phyloP scores from a whole-genome alignment of 2,329 filamentous ascomycete species.

The Annulohypoxylon truncatum region DNA sequence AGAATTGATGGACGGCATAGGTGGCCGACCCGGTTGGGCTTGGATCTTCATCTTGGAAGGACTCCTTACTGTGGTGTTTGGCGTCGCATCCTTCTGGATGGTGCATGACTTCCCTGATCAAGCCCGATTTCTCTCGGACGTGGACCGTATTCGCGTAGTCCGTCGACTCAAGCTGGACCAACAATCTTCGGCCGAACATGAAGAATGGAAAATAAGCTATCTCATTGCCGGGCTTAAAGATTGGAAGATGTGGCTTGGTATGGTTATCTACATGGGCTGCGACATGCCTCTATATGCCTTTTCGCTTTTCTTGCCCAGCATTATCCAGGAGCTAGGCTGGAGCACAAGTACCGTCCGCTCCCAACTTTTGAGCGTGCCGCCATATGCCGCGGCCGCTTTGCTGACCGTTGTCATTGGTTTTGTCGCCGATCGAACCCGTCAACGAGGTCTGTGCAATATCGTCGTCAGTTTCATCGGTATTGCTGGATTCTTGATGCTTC shows the following conservation, averaged over 20 bases:
- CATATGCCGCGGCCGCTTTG: constrained; percentile 77
- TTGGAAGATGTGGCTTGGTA: constrained; percentile 84
- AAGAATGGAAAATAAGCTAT: constrained; percentile 78
- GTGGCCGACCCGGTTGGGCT: constrained; percentile 67
- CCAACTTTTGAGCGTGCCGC: constrained; percentile 80
- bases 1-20: constrained; percentile 74
- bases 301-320: constrained; percentile 82
- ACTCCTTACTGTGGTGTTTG: constrained; percentile 75
- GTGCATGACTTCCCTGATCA: constrained; percentile 86
- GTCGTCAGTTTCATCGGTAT: constrained; percentile 76
- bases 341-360: constrained; percentile 64
- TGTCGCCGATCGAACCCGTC: constrained; percentile 77
- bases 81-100: constrained; percentile 77
- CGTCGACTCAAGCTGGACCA: constrained; percentile 76
- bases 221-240: constrained; percentile 79
- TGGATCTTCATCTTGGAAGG: constrained; percentile 80
- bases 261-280: constrained; percentile 82
- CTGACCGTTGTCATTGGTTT: constrained; percentile 78
- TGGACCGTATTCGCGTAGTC: constrained; percentile 78
- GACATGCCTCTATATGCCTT: constrained; percentile 80
- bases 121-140: constrained; percentile 76
- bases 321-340: constrained; percentile 69
- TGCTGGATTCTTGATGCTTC: constrained; percentile 81
- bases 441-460: constrained; percentile 86
- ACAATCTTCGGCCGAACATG: constrained; percentile 79